Conservation (phyloP, 1,284 basidiomycete genomes). For the Caloboletus firmus region DNA sequence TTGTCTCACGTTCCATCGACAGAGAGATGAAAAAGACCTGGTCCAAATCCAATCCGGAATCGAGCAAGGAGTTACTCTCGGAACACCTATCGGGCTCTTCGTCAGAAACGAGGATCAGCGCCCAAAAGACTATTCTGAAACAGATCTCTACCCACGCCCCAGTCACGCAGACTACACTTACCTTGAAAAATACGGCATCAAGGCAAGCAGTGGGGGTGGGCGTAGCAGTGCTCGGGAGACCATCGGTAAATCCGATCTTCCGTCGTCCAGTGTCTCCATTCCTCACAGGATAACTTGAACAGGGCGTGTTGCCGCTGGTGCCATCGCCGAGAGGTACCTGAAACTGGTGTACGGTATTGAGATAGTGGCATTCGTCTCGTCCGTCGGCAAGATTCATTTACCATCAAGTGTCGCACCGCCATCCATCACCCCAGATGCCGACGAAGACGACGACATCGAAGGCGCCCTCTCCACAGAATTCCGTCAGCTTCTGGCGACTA, state of each 20-base stretch:
- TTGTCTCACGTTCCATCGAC: slow-evolving; percentile 7
- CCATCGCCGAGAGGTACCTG: slow-evolving; percentile 97
- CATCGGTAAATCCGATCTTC: slow-evolving; percentile 59
- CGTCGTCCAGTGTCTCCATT: slow-evolving; percentile 1
- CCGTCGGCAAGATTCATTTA: slow-evolving; percentile 90
- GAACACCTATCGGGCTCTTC: slow-evolving; percentile 94
- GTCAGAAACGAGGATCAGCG: slow-evolving; percentile 99
- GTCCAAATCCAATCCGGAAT: slow-evolving; percentile 94
- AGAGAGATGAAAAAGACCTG: slow-evolving; percentile 97
- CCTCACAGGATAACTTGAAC: slow-evolving; percentile 11
- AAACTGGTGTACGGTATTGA: slow-evolving; percentile 87
- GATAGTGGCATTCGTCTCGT: slow-evolving; percentile 96
- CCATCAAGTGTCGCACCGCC: slow-evolving; percentile 50
- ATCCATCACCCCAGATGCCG: slow-evolving; percentile 41
- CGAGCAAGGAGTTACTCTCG: slow-evolving; percentile 93
- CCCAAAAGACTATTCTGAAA: slow-evolving; percentile 98
- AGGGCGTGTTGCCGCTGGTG: slow-evolving; percentile 96
- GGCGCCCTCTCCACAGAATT: slow-evolving; percentile 87
- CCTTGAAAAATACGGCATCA: slow-evolving; percentile 95
- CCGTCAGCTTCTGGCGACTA: slow-evolving; percentile 72
- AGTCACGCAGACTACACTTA: slow-evolving; percentile 99
- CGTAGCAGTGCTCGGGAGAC: slow-evolving; percentile 95
- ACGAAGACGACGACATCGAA: slow-evolving; percentile 64
- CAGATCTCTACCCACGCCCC: slow-evolving; percentile 94
- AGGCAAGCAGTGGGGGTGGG: slow-evolving; percentile 96